Conservation (phyloP, 2,329 filamentous ascomycete genomes). For the Alternaria longipes region DNA sequence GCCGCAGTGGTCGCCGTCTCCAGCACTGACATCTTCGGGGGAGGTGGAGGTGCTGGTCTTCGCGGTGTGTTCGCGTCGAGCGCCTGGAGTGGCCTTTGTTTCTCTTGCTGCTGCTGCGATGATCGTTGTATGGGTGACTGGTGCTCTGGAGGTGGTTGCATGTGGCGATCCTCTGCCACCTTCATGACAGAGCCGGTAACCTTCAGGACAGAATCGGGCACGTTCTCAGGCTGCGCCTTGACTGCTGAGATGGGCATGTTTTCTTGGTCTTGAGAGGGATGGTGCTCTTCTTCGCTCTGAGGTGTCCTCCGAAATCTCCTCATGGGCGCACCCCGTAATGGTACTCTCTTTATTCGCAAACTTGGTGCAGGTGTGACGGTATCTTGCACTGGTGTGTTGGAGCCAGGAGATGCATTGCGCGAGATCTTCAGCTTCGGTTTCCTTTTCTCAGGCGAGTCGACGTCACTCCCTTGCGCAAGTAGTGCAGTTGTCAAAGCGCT, state of each 20-base stretch:
- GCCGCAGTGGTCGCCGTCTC: constrained; percentile 87
- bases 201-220: constrained; percentile 42
- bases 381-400: constrained; percentile 52
- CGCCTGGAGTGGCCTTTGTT: constrained; percentile 60
- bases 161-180: constrained; percentile 37
- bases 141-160: constrained; percentile 31
- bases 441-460: constrained; percentile 51
- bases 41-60: constrained; percentile 77
- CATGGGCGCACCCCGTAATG: constrained; percentile 52
- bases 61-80: constrained; percentile 77
- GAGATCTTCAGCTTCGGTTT: constrained; percentile 52
- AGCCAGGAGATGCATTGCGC: constrained; percentile 41
- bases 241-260: constrained; percentile 67
- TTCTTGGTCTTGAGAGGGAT: constrained; percentile 76
- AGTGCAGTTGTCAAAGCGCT: constrained; percentile 91
- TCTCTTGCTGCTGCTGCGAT: constrained; percentile 55
- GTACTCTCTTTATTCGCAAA: constrained; percentile 51
- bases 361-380: constrained; percentile 53
- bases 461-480: constrained; percentile 61
- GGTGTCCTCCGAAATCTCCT: constrained; percentile 51
- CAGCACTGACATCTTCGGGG: constrained; percentile 96
- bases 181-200: constrained; percentile 49
- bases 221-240: constrained; percentile 40
- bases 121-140: constrained; percentile 43
- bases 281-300: constrained; percentile 51